Evolutionary conservation across 441 rosid species (phyloP).

Genomic region (Populus hybrid): DNA sequence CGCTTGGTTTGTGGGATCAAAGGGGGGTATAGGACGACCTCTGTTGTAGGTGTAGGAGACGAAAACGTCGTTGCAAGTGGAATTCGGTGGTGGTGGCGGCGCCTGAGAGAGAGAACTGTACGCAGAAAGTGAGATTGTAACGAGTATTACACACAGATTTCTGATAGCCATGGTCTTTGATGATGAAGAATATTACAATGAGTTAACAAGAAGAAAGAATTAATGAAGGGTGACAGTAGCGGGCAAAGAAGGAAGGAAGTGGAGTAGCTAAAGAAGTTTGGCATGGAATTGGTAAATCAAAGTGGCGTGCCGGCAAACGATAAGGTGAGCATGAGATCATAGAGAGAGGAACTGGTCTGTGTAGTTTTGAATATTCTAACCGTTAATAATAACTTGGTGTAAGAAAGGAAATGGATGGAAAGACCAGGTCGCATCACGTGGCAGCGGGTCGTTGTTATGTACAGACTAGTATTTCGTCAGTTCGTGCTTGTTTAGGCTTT

Average conservation of each 20-base stretch:
- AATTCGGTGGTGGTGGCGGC: slow-evolving; percentile 41
- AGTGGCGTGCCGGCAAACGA: neutral
- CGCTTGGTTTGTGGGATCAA: slow-evolving; percentile 50
- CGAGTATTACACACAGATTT: neutral
- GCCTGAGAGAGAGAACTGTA: slow-evolving; percentile 29
- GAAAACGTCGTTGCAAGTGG: slow-evolving; percentile 63
- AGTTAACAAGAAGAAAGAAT: neutral
- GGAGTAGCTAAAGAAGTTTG: neutral
- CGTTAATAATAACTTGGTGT: neutral
- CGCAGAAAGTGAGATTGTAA: slow-evolving; percentile 19
- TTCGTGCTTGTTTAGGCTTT: neutral
- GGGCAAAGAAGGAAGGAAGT: neutral
- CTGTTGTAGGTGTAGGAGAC: slow-evolving; percentile 52
- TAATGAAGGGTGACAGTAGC: no score
- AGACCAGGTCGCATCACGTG: neutral
- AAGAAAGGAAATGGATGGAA: neutral
- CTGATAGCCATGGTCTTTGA: slow-evolving; percentile 12
- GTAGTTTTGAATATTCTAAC: neutral
- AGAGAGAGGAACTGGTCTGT: neutral
- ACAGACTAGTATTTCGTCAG: neutral
- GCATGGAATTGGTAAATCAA: neutral
- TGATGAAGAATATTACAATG: neutral
- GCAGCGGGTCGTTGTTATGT: neutral
- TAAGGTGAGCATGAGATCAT: neutral
- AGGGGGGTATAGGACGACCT: slow-evolving; percentile 60